Base-by-base conservation (phyloP, 345 rosid genomes). In the Crucihimalaya himalaica region DNA sequence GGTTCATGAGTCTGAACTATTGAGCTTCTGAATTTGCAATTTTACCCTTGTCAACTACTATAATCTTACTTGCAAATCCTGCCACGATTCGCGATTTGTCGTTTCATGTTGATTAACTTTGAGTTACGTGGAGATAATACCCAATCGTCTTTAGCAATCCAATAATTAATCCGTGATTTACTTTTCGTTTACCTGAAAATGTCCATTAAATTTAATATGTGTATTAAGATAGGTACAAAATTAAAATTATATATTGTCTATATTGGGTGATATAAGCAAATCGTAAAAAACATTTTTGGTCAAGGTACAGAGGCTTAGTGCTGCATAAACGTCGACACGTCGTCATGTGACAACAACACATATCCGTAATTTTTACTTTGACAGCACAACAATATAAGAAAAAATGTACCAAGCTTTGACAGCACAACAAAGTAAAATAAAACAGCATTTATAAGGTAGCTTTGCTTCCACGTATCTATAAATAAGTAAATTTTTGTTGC, bases 391-490 rank as follows among this genome's bases (percentile, higher is more conserved):
- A 11, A 7, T 11, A 34, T 34, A 46, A 23, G 57, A 65, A 47
- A 65, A 54, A 1, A 43, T 47, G 40, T 27, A 20, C 25, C 3
- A 13, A 14, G 42, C 37, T 74, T 47, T 48, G 73, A 74, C 78
- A 74, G 78, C 78, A 34, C 73, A 66, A 66, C 78, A 50, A 74
- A 58, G 72, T 66, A 67, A 58, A 52, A 37, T 74, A 28, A 66
- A 66, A 55, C 65, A 29, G 55, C 66, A 5, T 23, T 65, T 74
- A 48, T 28, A 28, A 21, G 25, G 39, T 66, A 6, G 37, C 37
- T 66, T 66, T 58, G 43, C 54, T 15, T 66, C 67, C 68, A 74
- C 68, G 73, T 58, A 66, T 57, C 59, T 55, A 25, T 16, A 8
- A 5, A 63, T 23, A 45, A 46, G 52, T 56, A 9, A 3, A 6